Evolutionary conservation across 352 stramenopile species (phyloP).

Genomic region (Pythium coloratum): DNA sequence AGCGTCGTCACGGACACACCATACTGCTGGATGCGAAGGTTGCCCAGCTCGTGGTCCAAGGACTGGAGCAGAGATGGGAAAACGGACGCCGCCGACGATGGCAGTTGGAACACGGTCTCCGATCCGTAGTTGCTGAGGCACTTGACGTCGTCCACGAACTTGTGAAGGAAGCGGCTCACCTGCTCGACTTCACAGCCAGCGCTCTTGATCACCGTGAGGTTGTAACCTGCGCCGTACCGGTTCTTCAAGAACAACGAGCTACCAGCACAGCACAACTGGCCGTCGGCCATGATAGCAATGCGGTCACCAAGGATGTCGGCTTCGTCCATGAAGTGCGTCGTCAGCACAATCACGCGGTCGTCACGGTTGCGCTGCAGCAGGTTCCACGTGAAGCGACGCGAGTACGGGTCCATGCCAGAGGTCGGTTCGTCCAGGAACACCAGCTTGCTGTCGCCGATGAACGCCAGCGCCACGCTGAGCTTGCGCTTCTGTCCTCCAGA

Average conservation of each 20-base stretch:
- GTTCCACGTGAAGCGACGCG: slow-evolving; percentile 90
- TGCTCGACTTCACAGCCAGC: slow-evolving; percentile 35
- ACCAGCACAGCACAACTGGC: slow-evolving; percentile 82
- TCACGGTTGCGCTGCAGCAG: slow-evolving; percentile 50
- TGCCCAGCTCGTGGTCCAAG: slow-evolving; percentile 53
- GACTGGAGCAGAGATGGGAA: slow-evolving; percentile 92
- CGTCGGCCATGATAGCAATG: slow-evolving; percentile 87
- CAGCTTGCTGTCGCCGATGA: slow-evolving; percentile 84
- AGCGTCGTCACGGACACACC: slow-evolving; percentile 98
- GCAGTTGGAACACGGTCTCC: slow-evolving; percentile 96
- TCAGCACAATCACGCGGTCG: slow-evolving; percentile 77
- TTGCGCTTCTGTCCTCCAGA: slow-evolving; percentile 92
- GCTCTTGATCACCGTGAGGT: slow-evolving; percentile 63
- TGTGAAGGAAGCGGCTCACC: slow-evolving; percentile 39
- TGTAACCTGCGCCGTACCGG: slow-evolving; percentile 91
- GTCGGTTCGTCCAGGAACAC: slow-evolving; percentile 93
- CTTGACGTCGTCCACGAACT: slow-evolving; percentile 64
- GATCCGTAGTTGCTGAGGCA: slow-evolving; percentile 92
- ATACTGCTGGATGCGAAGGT: slow-evolving; percentile 86
- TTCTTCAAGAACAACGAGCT: slow-evolving; percentile 94
- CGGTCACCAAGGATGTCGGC: slow-evolving; percentile 79
- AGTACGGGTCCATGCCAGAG: slow-evolving; percentile 95
- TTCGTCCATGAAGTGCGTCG: slow-evolving; percentile 95
- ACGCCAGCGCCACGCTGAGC: slow-evolving; percentile 85
- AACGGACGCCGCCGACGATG: slow-evolving; percentile 55